These are phyloP conservation scores for Schoenoplectus tabernaemontani DNA, from an alignment of 202 grass and related monocot species.

Conservation along the genomic window DNA sequence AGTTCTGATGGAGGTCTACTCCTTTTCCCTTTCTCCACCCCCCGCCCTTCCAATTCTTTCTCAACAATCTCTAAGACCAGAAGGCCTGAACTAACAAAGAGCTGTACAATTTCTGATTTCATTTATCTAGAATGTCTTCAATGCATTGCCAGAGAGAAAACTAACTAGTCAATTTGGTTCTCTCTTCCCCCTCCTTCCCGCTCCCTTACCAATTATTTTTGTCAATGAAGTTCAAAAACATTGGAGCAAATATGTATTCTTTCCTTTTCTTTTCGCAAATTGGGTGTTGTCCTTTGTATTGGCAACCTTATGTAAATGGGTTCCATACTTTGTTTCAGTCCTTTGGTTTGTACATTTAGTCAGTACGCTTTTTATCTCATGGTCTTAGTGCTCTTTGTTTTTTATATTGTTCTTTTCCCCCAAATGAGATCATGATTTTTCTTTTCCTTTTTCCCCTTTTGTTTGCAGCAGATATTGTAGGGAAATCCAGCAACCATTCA, in stretches of 20 bases:
- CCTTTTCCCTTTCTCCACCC: background rate
- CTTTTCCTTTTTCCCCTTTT: slow-evolving; percentile 20
- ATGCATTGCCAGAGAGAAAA: background rate
- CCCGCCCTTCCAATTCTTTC: slow-evolving; percentile 3
- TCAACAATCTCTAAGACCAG: background rate
- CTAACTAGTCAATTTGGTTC: background rate
- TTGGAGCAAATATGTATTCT: background rate
- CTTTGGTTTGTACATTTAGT: background rate
- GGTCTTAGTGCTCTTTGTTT: background rate
- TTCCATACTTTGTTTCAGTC: background rate
- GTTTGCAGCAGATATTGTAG: slow-evolving; percentile 41
- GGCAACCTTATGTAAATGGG: background rate
- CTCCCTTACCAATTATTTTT: no score
- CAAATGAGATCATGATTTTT: background rate
- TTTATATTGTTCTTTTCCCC: background rate
- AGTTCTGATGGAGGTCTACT: slow-evolving; percentile 75
- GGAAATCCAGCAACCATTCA: slow-evolving; percentile 61
- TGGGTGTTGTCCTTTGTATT: background rate
- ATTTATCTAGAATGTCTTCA: background rate
- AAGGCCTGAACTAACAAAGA: background rate
- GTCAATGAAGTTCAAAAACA: background rate
- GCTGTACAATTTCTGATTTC: background rate
- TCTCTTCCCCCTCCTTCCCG: background rate
- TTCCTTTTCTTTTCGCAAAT: background rate
- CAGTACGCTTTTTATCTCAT: background rate